Evolutionary conservation across 2,329 filamentous ascomycete species (phyloP).

Genomic region (Aspergillus melleus): DNA sequence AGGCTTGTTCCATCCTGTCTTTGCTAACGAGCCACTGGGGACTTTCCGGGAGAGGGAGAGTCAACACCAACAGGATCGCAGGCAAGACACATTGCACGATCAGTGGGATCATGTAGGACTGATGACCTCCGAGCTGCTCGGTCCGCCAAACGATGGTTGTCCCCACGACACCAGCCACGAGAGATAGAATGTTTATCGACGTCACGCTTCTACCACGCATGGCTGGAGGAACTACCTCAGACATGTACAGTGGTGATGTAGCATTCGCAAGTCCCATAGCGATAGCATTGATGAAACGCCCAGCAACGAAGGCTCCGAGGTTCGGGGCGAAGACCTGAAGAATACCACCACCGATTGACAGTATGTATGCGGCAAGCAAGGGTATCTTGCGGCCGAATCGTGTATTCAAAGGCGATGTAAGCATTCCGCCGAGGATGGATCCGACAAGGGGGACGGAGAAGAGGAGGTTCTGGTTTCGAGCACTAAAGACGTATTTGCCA

Average conservation of each 20-base stretch:
- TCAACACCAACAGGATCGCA: slow-evolving; percentile 29
- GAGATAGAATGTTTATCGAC: slow-evolving; percentile 32
- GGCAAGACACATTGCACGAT: slow-evolving; percentile 37
- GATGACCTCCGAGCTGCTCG: slow-evolving; percentile 23
- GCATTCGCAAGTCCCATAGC: slow-evolving; percentile 35
- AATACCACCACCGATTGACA: slow-evolving; percentile 35
- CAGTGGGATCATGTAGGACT: slow-evolving; percentile 37
- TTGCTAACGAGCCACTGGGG: slow-evolving; percentile 36
- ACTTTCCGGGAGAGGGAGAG: slow-evolving; percentile 34
- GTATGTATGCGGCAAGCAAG: slow-evolving; percentile 32
- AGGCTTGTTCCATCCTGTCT: slow-evolving; percentile 30
- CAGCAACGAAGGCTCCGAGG: slow-evolving; percentile 35
- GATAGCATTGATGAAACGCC: slow-evolving; percentile 33
- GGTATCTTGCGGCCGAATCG: slow-evolving; percentile 37
- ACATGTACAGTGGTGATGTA: slow-evolving; percentile 38
- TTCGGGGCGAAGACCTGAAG: slow-evolving; percentile 38
- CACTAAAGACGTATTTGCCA: slow-evolving; percentile 26
- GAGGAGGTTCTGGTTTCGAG: slow-evolving; percentile 37
- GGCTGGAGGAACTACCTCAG: slow-evolving; percentile 37
- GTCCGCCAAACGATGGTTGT: slow-evolving; percentile 36
- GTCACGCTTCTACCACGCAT: slow-evolving; percentile 34
- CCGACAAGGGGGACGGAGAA: slow-evolving; percentile 39
- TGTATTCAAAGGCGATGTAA: slow-evolving; percentile 35
- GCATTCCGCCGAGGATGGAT: slow-evolving; percentile 32
- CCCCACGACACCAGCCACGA: slow-evolving; percentile 33